A percentile compares a stretch with the other conserved stretches of the same genome.
Conservation (phyloP, 768 basidiomycete genomes). For the Amanita molliuscula region DNA sequence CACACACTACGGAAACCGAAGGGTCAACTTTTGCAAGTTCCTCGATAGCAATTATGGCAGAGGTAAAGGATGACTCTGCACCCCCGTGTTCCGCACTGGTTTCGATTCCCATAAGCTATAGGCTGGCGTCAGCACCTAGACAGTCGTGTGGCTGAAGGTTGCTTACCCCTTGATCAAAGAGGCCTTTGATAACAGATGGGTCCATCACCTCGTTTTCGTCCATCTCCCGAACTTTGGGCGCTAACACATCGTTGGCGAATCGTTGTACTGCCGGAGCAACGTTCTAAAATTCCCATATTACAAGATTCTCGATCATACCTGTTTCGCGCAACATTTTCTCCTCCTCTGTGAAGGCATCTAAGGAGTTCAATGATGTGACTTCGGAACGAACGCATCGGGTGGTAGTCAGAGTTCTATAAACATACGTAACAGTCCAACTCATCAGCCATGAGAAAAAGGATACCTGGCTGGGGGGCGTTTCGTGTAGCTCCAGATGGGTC, state of each 20-base stretch:
- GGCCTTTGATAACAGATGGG: conserved; percentile 68
- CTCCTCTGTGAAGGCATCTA: conserved; percentile 86
- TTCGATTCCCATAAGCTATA: conserved; percentile 95
- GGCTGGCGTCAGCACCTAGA: conserved; percentile 1
- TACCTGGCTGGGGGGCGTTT: background rate
- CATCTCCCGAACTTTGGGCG: conserved; percentile 91
- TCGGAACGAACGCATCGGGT: conserved; percentile 18
- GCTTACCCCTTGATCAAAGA: conserved; percentile 92
- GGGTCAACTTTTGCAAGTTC: conserved; percentile 96
- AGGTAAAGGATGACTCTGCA: conserved; percentile 84
- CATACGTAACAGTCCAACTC: background rate
- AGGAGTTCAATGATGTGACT: conserved; percentile 35
- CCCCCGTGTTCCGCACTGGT: conserved; percentile 78
- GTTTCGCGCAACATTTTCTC: conserved; percentile 90
- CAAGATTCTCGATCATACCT: conserved; percentile 35
- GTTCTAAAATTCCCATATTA: background rate
- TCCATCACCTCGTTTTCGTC: conserved; percentile 97
- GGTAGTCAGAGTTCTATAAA: conserved; percentile 19
- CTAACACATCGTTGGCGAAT: conserved; percentile 85
- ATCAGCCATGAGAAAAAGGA: background rate
- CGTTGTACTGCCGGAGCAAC: conserved; percentile 52
- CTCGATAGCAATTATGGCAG: conserved; percentile 93
- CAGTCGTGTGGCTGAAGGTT: conserved; percentile 6
- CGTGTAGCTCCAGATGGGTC: background rate
- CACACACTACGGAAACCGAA: conserved; percentile 91